phyloP scores from a whole-genome alignment of 2,329 filamentous ascomycete species.

The Xylariales sp. region DNA sequence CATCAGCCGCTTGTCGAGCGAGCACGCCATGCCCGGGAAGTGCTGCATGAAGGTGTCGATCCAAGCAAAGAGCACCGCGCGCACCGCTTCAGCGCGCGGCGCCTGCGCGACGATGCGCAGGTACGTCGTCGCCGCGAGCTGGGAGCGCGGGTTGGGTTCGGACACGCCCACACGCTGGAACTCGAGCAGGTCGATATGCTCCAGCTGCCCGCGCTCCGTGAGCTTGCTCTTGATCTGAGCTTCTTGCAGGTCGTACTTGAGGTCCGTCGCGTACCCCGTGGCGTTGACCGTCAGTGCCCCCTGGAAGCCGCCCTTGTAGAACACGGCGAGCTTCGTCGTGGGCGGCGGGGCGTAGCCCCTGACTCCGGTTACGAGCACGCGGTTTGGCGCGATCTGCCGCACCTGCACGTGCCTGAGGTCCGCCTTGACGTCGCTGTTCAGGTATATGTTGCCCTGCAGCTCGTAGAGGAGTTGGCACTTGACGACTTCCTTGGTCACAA shows the following conservation, averaged over 20 bases:
- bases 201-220: conserved; percentile 24
- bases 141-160: conserved; percentile 29
- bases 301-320: conserved; percentile 43
- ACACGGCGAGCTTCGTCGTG: conserved; percentile 48
- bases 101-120: conserved; percentile 39
- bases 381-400: conserved; percentile 26
- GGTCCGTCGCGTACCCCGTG: conserved; percentile 39
- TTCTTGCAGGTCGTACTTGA: conserved; percentile 47
- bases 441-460: conserved; percentile 40
- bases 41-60: conserved; percentile 35
- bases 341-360: conserved; percentile 39
- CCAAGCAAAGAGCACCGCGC: conserved; percentile 23
- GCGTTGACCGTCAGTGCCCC: conserved; percentile 39
- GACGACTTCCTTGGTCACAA: conserved; percentile 30
- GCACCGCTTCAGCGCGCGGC: conserved; percentile 19
- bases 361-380: conserved; percentile 35
- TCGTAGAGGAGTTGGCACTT: conserved; percentile 46
- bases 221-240: conserved; percentile 39
- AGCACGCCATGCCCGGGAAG: conserved; percentile 37
- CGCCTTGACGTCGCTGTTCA: conserved; percentile 44
- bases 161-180: conserved; percentile 42
- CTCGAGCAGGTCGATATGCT: conserved; percentile 44
- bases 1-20: conserved; percentile 35
- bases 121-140: conserved; percentile 38
- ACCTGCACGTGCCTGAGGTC: conserved; percentile 30